Evolutionary conservation across 2,329 filamentous ascomycete genomes (phyloP), one percentile per base, ranked within the genome.

Genomic region (Fulvia fulva): DNA sequence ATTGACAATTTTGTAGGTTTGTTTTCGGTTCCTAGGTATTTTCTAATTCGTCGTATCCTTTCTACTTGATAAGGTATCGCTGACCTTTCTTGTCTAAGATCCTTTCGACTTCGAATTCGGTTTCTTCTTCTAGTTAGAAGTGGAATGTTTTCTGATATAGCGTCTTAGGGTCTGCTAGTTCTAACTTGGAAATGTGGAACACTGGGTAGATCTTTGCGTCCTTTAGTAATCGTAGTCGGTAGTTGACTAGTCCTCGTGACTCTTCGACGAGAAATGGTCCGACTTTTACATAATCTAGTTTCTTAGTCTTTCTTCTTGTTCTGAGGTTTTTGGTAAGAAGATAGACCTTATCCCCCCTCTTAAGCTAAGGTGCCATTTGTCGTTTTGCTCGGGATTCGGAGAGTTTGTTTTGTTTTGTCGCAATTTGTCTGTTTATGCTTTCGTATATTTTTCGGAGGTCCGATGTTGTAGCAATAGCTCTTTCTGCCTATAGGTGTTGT

Each of bases 301-400:
- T 53, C 23, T 53, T 53, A 37, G 51, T 53, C 19, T n/a, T 25
- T 53, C 37, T 53, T 37, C 26, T 25, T 25, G 8, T 53, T 44
- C 19, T 53, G 26, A 53, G 34, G 37, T 53, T 53, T 41, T 43
- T 53, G 19, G 22, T 53, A n/a, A n/a, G n/a, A n/a, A n/a, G n/a
- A n/a, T n/a, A n/a, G 45, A 49, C 45, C 45, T 49, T 49, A 49
- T 49, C 45, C 45, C 45, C 47, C 46, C 26, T 57, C 30, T 57
- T 57, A 41, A 57, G 55, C 55, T 57, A 57, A 57, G 47, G 47
- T 30, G 25, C 55, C 45, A 57, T 57, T 57, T 57, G 51, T 57
- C 46, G 21, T 51, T 52, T 52, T 25, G 5, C 5, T 6, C 28
- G 28, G 11, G 28, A 30, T 30, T 30, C 28, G 28, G 28, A 6